Evolutionary conservation across 306 rosid species (phyloP).

Genomic region (Begonia peltatifolia): DNA sequence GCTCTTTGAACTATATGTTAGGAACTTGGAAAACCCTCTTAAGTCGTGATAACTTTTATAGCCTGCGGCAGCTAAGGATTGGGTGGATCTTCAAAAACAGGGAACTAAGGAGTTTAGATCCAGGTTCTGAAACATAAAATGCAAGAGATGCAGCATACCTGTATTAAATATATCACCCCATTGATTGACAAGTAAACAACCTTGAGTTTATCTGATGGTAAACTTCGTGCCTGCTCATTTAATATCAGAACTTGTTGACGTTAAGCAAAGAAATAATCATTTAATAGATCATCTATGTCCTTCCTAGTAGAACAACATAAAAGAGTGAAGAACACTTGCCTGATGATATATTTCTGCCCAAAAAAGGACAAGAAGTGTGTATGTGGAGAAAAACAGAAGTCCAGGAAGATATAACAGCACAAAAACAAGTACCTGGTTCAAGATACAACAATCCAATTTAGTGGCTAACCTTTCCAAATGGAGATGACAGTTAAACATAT

Average conservation of each 20-base stretch:
- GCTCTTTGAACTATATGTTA: too few relatives aligned
- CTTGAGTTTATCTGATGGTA: constrained; percentile 76
- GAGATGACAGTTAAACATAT: too few relatives aligned
- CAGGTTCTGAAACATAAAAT: too few relatives aligned
- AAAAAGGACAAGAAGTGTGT: constrained; percentile 83
- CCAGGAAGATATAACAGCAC: constrained; percentile 77
- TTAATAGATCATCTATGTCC: too few relatives aligned
- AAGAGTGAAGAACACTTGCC: constrained; percentile 32
- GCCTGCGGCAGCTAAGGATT: too few relatives aligned
- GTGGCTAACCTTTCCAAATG: too few relatives aligned
- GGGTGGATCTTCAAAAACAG: too few relatives aligned
- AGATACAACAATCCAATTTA: neutral
- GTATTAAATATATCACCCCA: constrained; percentile 51
- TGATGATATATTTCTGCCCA: constrained; percentile 99
- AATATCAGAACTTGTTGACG: neutral
- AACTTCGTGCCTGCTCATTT: constrained; percentile 70
- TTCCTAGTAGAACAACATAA: neutral
- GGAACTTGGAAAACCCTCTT: too few relatives aligned
- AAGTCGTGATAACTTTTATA: too few relatives aligned
- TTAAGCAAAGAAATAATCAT: neutral
- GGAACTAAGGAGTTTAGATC: too few relatives aligned
- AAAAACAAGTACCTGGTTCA: constrained; percentile 51
- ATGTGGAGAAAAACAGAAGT: constrained; percentile 78
- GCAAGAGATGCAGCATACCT: constrained; percentile 36
- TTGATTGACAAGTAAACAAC: constrained; percentile 55